A percentile compares a stretch with the other conserved stretches of the same genome.
Evolutionary conservation across 192 early-diverging fungal species (phyloP).

Genomic region (Phlyctochytrium arcticum): DNA sequence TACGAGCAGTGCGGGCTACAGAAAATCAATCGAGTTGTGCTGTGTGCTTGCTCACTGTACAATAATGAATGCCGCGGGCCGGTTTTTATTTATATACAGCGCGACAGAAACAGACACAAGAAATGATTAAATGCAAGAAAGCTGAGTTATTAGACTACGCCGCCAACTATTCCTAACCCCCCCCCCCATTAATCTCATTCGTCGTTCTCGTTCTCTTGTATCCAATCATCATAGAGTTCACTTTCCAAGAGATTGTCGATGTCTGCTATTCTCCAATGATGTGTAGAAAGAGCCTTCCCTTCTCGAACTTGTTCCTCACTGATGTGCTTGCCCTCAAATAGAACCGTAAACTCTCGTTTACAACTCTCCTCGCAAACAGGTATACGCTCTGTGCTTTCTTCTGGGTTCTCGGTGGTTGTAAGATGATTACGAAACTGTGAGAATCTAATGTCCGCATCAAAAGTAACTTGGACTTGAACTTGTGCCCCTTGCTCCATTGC

Average conservation of each 20-base stretch:
- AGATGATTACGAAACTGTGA: background rate
- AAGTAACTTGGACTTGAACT: background rate
- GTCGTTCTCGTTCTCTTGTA: no score
- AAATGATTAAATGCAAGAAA: no score
- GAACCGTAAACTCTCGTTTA: background rate
- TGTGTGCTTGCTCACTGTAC: no score
- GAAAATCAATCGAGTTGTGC: no score
- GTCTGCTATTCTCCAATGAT: background rate
- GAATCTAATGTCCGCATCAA: background rate
- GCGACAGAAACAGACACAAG: no score
- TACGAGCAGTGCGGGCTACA: no score
- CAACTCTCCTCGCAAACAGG: background rate
- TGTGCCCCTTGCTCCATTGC: background rate
- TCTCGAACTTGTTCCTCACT: background rate
- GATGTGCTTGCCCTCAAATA: background rate
- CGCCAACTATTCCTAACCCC: no score
- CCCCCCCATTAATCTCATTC: no score
- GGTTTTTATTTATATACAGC: no score
- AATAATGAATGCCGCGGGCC: no score
- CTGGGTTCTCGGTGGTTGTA: background rate
- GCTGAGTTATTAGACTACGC: no score
- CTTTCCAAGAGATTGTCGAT: background rate
- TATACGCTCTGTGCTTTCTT: background rate
- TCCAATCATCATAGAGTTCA: background rate
- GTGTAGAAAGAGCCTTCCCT: background rate